These are phyloP conservation scores for Pythium angustatum DNA, from an alignment of 352 stramenopile species.

Conservation along the genomic window DNA sequence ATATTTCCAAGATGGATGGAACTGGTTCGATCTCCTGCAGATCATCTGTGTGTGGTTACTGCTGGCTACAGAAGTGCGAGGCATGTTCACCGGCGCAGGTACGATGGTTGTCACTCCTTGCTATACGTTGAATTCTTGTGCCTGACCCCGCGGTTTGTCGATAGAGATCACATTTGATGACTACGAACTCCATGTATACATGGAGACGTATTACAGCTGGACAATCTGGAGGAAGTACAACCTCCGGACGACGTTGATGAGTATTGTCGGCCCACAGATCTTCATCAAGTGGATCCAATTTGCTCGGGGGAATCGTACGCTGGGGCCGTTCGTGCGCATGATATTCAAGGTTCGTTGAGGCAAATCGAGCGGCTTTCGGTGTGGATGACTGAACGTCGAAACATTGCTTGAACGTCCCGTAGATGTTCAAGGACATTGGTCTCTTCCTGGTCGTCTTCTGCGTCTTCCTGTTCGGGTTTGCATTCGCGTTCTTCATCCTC, in stretches of 20 bases:
- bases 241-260: slow-evolving; percentile 76
- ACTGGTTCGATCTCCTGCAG: slow-evolving; percentile 75
- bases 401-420: background rate
- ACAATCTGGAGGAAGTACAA: slow-evolving; percentile 65
- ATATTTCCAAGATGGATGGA: slow-evolving; percentile 77
- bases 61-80: slow-evolving; percentile 48
- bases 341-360: slow-evolving; percentile 69
- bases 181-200: slow-evolving; percentile 54
- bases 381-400: slow-evolving; percentile 3
- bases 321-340: slow-evolving; percentile 84
- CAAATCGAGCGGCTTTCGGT: no score
- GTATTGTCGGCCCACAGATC: slow-evolving; percentile 73
- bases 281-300: slow-evolving; percentile 86
- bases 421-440: slow-evolving; percentile 84
- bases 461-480: slow-evolving; percentile 72
- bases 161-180: slow-evolving; percentile 30
- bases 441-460: slow-evolving; percentile 78
- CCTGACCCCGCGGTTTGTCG: background rate
- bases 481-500: slow-evolving; percentile 82
- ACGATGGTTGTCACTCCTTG: background rate
- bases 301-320: slow-evolving; percentile 56
- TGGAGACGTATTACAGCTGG: slow-evolving; percentile 63
- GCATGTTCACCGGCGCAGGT: slow-evolving; percentile 41
- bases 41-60: slow-evolving; percentile 75
- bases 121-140: background rate